phyloP scores from a whole-genome alignment of 176 grass and related monocot genomes.

The Paspalum vaginatum region DNA sequence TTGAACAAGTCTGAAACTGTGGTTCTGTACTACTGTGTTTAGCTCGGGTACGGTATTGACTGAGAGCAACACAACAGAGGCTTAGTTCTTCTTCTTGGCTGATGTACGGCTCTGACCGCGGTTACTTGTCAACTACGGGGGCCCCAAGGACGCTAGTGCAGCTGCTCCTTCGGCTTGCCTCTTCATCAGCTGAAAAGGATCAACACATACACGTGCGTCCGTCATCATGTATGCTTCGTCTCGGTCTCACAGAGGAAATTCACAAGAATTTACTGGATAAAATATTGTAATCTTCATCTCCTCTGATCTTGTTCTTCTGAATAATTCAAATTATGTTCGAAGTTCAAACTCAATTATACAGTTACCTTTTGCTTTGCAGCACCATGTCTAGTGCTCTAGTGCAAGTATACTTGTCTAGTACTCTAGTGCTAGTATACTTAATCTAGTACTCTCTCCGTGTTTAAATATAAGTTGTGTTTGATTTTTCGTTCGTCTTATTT shows the following conservation, averaged over 20 bases:
- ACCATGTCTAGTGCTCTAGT: too few species aligned
- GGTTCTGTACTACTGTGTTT: conserved; percentile 25
- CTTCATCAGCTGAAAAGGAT: background rate
- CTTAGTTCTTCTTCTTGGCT: background rate
- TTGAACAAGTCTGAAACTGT: conserved; percentile 30
- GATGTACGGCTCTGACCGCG: conserved; percentile 5
- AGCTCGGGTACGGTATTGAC: conserved; percentile 38
- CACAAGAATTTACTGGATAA: background rate
- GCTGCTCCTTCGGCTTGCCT: background rate
- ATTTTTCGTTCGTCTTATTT: too few species aligned
- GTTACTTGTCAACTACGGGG: conserved; percentile 40
- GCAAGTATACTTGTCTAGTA: too few species aligned
- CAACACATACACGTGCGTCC: background rate
- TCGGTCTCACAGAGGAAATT: background rate
- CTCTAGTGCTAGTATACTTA: too few species aligned
- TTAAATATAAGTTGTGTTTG: too few species aligned
- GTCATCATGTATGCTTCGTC: background rate
- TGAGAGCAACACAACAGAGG: background rate
- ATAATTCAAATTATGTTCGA: too few species aligned
- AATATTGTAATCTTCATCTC: too few species aligned
- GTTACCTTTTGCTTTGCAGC: too few species aligned
- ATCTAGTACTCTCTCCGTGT: too few species aligned
- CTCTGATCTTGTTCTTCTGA: too few species aligned
- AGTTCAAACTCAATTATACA: too few species aligned
- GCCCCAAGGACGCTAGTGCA: conserved; percentile 27